Base-by-base conservation (phyloP, 345 rosid genomes). In the Rubroshorea leprosula region DNA sequence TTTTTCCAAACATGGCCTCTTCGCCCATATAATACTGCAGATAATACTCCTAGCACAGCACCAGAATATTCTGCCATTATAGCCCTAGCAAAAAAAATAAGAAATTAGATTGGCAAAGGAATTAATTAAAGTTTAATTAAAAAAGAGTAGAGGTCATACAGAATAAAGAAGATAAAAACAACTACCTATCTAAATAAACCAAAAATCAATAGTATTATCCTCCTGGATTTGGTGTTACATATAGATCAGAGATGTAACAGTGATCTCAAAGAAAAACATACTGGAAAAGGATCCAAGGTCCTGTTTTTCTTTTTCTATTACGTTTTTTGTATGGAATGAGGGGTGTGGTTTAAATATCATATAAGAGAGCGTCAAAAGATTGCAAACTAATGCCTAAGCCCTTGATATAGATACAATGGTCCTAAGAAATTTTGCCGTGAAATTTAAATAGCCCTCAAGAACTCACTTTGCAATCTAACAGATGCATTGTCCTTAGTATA, bases 21-120 rank as follows among this genome's bases (percentile, higher is more conserved):
- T 58, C 81, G 81, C 48, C 99, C 92, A 80, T 85, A 89, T 31
- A 93, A 70, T 50, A 80, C 84, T 12, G 91, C 99, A 66, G 99
- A 93, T 58, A 93, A 76, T 43, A 89, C 97, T 66, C 97, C 99
- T 71, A 93, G 99, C 62, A 83, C 80, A 65, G 99, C 97, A 57
- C 99, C 99, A 60, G 99, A 89, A 76, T 93, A 93, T 81, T 93
- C 99, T 23, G 85, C 84, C 81, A 93, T 68, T 72, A 93, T 79
- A 70, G 90, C 84, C 70, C 99, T 93, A 57, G 47, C 39, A 55
- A 69, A 68, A 46, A 49, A 70, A 48, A 26, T 53, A 57, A n/a
- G 18, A 11, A 52, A 25, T 13, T 35, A 10, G 43, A 13, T 43
- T 18, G 39, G 9, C 25, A 19, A 5, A 25, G 59, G 29, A 48